These are phyloP conservation scores for Clarkia xantiana DNA, from an alignment of 345 rosid genomes.

Conservation along the genomic window DNA sequence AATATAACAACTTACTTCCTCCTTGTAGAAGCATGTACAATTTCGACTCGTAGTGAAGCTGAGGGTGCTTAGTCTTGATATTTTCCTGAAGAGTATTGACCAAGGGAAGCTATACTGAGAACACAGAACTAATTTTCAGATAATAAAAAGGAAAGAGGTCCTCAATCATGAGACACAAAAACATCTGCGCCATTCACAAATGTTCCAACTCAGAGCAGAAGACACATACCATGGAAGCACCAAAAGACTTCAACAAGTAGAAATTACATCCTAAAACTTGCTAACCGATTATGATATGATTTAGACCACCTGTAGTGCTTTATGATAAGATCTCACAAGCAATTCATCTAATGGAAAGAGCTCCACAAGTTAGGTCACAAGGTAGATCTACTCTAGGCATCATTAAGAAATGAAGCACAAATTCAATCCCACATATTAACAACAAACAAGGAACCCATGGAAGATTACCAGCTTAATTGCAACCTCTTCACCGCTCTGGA, in stretches of 20 bases:
- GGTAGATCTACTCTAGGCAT: too few relatives aligned
- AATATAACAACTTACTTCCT: conserved; percentile 37
- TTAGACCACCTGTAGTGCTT: not conserved
- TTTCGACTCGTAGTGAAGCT: conserved; percentile 72
- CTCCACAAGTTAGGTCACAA: too few relatives aligned
- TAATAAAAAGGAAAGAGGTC: too few relatives aligned
- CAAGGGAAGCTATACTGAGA: not conserved
- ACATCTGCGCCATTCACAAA: too few relatives aligned
- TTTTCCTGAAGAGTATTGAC: conserved; percentile 29
- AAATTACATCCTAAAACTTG: too few relatives aligned
- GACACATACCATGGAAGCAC: too few relatives aligned
- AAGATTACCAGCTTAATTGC: conserved; percentile 65
- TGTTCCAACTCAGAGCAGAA: too few relatives aligned
- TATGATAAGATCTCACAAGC: not conserved
- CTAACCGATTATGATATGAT: too few relatives aligned
- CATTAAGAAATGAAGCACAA: not conserved
- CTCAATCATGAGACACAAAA: too few relatives aligned
- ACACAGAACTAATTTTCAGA: too few relatives aligned
- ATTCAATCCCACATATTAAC: not conserved
- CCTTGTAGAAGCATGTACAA: conserved; percentile 78
- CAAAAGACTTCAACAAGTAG: too few relatives aligned
- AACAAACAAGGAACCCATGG: not conserved
- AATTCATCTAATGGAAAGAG: too few relatives aligned
- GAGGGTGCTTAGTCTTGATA: conserved; percentile 74
- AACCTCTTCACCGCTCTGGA: conserved; percentile 65